These are phyloP conservation scores for Lachancea dasiensis DNA, from an alignment of 805 yeast species.

Conservation along the genomic window DNA sequence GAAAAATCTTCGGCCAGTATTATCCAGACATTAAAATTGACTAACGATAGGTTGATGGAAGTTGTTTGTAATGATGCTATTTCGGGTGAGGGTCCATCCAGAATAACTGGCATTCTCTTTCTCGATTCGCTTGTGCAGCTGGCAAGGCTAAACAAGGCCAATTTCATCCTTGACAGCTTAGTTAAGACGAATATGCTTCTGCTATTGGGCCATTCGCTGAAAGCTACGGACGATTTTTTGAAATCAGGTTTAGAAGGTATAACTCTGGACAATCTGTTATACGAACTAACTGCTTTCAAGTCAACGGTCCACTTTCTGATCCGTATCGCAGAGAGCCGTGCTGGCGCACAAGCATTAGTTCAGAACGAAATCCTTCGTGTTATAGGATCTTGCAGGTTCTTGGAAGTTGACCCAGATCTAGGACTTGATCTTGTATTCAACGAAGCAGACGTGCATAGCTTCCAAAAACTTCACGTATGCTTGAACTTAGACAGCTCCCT, in stretches of 20 bases:
- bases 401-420: slow-evolving; percentile 70
- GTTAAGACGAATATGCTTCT: slow-evolving; percentile 60
- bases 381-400: slow-evolving; percentile 49
- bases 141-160: slow-evolving; percentile 44
- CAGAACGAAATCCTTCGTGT: slow-evolving; percentile 67
- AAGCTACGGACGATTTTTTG: slow-evolving; percentile 62
- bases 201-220: slow-evolving; percentile 59
- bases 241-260: slow-evolving; percentile 34
- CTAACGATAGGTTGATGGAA: slow-evolving; percentile 59
- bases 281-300: slow-evolving; percentile 74
- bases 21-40: slow-evolving; percentile 45
- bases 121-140: slow-evolving; percentile 61
- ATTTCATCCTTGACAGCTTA: slow-evolving; percentile 54
- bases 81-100: slow-evolving; percentile 67
- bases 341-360: slow-evolving; percentile 71
- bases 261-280: slow-evolving; percentile 49
- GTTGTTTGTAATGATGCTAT: slow-evolving; percentile 73
- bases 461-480: slow-evolving; percentile 38
- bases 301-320: slow-evolving; percentile 62
- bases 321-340: slow-evolving; percentile 67
- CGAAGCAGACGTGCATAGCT: slow-evolving; percentile 28
- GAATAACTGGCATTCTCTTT: slow-evolving; percentile 70
- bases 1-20: slow-evolving; percentile 42
- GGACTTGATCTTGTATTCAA: slow-evolving; percentile 53
- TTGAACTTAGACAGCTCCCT: slow-evolving; percentile 50